Base-by-base conservation (phyloP, 805 yeast genomes). In the Wickerhamomyces kurtzmanii region DNA sequence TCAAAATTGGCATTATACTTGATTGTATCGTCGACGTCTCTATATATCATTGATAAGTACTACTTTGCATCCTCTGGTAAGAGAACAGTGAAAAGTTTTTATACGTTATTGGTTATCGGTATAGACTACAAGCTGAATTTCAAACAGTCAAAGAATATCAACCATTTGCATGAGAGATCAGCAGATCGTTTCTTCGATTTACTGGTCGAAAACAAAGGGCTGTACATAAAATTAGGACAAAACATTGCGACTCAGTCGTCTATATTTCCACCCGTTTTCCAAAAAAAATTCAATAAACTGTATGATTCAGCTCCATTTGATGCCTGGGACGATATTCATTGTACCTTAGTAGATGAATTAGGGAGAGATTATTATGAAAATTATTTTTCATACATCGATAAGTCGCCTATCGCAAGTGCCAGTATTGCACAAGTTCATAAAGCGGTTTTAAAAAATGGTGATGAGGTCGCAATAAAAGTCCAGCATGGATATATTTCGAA, bases 151-250 rank as follows among this genome's bases (percentile, higher is more conserved):
- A 36, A 54, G 12, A 69, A 58, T 47, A 53, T 74, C n/a, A 65
- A 62, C 13, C 63, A 64, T 0, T 49, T 81, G 8, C 91, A 81
- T 39, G 73, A 70, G 32, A 50, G 69, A 16, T 68, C 71, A 20
- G 71, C 89, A 5, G 64, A 60, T 12, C 47, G 74, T 24, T 40
- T 74, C 28, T 60, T 59, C 38, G 43, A 63, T 24, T 45, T 74
- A 28, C 44, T 73, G 31, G 45, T 49, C 20, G 43, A 43, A 9
- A 73, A 73, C 43, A 68, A 65, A 37, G 80, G 81, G 2, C 58
- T 82, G 12, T 82, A 78, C 45, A 75, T 82, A 47, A 81, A 81
- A 47, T 51, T 78, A 39, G 93, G 91, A 15, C 91, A 81, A 59
- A 76, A 82, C 28, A 64, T 81, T 25, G 89, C 91, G 3, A 72